Percentiles rank a stretch among this genome's conserved stretches.
Evolutionary conservation across 2,329 filamentous ascomycete genomes (phyloP).

Genomic region (Drechmeria coniospora): DNA sequence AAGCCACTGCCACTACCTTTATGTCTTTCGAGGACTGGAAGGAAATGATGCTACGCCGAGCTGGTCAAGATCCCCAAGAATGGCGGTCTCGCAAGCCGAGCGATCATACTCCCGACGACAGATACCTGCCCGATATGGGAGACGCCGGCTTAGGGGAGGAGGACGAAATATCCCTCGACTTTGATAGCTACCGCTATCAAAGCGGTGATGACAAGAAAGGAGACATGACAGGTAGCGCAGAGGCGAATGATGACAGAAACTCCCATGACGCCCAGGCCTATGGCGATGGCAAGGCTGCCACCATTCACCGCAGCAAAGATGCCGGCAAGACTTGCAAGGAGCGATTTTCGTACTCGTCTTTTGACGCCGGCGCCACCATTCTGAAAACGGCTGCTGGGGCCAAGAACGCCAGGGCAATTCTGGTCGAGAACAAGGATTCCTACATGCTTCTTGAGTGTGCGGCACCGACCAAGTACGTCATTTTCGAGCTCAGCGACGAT

Average conservation of each 20-base stretch:
- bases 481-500: constrained; percentile 82
- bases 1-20: constrained; percentile 36
- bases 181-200: constrained; percentile 23
- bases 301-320: constrained; percentile 63
- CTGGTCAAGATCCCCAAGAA: constrained; percentile 57
- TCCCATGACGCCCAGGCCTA: constrained; percentile 26
- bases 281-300: constrained; percentile 33
- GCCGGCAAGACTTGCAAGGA: constrained; percentile 97
- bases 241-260: constrained; percentile 7
- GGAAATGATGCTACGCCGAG: constrained; percentile 74
- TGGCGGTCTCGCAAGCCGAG: constrained; percentile 46
- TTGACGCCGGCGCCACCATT: constrained; percentile 88
- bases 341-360: constrained; percentile 92
- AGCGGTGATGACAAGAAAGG: constrained; percentile 7
- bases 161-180: constrained; percentile 56
- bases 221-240: constrained; percentile 1
- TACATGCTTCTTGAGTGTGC: constrained; percentile 95
- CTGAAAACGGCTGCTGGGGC: constrained; percentile 77
- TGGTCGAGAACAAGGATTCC: constrained; percentile 95
- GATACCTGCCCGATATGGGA: constrained; percentile 45
- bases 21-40: constrained; percentile 99
- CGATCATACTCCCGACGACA: constrained; percentile 30
- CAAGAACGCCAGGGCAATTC: constrained; percentile 74
- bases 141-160: constrained; percentile 76
- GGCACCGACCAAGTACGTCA: constrained; percentile 77